phyloP scores from a whole-genome alignment of 192 early-diverging fungal species.

The Umbelopsis sp. region DNA sequence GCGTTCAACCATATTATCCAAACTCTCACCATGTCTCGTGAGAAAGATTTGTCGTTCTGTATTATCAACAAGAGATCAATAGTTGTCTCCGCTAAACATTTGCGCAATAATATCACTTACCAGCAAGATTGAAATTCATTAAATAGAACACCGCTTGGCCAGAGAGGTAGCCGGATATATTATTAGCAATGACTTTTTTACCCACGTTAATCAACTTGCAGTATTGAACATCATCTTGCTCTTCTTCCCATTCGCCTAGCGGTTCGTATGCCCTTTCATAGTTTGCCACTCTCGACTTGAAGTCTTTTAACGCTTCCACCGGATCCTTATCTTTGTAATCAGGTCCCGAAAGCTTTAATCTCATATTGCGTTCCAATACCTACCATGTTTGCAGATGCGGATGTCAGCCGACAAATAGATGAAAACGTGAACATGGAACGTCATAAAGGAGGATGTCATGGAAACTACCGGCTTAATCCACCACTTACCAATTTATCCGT shows the following conservation, averaged over 20 bases:
- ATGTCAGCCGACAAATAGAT: no score
- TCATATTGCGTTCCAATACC: slow-evolving; percentile 82
- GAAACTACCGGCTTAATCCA: slow-evolving; percentile 17
- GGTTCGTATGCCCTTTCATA: slow-evolving; percentile 94
- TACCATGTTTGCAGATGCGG: slow-evolving; percentile 27
- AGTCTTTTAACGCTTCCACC: slow-evolving; percentile 82
- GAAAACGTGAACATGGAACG: no score
- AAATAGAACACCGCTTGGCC: slow-evolving; percentile 97
- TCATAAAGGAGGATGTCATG: no score
- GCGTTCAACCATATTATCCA: slow-evolving; percentile 79
- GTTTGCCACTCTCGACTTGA: slow-evolving; percentile 80
- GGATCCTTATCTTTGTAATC: slow-evolving; percentile 90
- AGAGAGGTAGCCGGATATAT: slow-evolving; percentile 90
- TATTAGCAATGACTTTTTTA: slow-evolving; percentile 92
- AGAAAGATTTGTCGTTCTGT: slow-evolving; percentile 83
- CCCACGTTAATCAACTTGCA: slow-evolving; percentile 98
- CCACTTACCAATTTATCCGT: slow-evolving; percentile 58
- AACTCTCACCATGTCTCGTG: slow-evolving; percentile 91
- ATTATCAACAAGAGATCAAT: no score
- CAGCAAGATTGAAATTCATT: slow-evolving; percentile 94
- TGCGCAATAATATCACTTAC: slow-evolving; percentile 34
- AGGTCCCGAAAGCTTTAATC: slow-evolving; percentile 90
- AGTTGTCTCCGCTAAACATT: not conserved
- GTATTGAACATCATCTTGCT: slow-evolving; percentile 77
- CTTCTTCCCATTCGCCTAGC: slow-evolving; percentile 82